Evolutionary conservation across 345 rosid species (phyloP), one percentile per base, ranked within the genome.

Genomic region (Syzygium aromaticum): DNA sequence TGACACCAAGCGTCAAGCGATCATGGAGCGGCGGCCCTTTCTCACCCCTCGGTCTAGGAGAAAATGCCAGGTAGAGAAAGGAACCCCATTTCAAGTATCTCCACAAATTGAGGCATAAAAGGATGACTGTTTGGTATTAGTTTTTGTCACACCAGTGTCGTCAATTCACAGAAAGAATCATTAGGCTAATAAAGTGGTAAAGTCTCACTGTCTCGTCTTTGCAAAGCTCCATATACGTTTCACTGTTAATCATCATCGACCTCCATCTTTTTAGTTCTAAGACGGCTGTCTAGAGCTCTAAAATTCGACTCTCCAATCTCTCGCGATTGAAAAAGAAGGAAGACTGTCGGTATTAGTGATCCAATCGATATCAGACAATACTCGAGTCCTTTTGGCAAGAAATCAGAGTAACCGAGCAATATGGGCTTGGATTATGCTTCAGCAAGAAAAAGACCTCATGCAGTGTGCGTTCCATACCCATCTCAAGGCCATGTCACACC

Each of bases 401-500:
- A 17, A 67, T 17, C 78, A 33, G 80, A 23, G 0, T 23, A 33
- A 33, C 46, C 4, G 46, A 9, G 22, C 80, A 33, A 33, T 4
- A 73, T 73, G 80, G 80, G 17, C 9, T 33, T 73, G 80, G 80
- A 38, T 33, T 22, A 19, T 33, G 80, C 80, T 73, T 73, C 80
- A 33, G 80, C 46, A 73, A 33, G 80, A 22, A 33, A 0, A 17
- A 73, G 46, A 17, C 88, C 88, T 63, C 90, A 84, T 54, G 92
- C 61, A 10, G 90, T 88, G 6, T n/a, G 46, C 4, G 57, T 91
- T 40, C 92, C 92, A 25, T 91, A 30, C 59, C 92, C 91, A 54
- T 25, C 92, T 3, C 92, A 91, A 30, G 91, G 92, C 86, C 92
- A 91, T 73, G 86, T 91, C 12, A 87, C 78, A 61, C 92, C 92